Evolutionary conservation across 768 basidiomycete genomes (phyloP).

Genomic region (Dendrothele bispora): DNA sequence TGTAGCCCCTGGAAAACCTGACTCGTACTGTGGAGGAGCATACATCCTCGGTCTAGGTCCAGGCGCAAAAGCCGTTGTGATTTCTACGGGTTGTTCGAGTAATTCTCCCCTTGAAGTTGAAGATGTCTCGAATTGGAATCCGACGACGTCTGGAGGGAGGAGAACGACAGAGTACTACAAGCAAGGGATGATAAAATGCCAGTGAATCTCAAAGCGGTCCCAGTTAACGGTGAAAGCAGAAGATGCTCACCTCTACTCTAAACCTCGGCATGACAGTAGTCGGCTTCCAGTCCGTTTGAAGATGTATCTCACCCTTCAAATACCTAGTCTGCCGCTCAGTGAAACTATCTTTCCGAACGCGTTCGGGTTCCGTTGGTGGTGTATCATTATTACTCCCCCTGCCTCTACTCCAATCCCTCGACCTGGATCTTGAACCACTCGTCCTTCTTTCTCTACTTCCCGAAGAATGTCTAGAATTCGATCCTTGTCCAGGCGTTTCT

Average conservation of each 20-base stretch:
- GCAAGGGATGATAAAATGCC: neutral
- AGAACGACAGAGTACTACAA: constrained; percentile 38
- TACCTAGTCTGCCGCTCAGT: constrained; percentile 9
- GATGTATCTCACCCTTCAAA: constrained; percentile 37
- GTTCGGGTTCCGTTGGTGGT: constrained; percentile 1
- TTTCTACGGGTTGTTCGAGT: constrained; percentile 7
- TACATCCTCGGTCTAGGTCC: constrained; percentile 8
- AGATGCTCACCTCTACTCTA: constrained; percentile 32
- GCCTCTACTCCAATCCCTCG: constrained; percentile 2
- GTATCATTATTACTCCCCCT: neutral
- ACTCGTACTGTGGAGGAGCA: constrained; percentile 6
- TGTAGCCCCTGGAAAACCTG: neutral
- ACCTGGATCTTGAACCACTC: neutral
- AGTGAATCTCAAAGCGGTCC: neutral
- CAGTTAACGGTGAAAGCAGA: neutral
- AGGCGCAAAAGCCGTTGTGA: constrained; percentile 4
- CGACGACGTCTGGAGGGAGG: constrained; percentile 34
- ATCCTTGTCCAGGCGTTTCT: neutral
- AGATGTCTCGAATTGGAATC: constrained; percentile 15
- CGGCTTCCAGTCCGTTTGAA: constrained; percentile 33
- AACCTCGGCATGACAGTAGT: constrained; percentile 39
- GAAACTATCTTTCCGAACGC: constrained; percentile 3
- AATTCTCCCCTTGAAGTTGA: constrained; percentile 2
- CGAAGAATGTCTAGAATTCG: neutral
- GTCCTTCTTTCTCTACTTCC: neutral